Conservation (phyloP, 1,284 basidiomycete genomes). For the Xerocomus cyaneibrunnescens region DNA sequence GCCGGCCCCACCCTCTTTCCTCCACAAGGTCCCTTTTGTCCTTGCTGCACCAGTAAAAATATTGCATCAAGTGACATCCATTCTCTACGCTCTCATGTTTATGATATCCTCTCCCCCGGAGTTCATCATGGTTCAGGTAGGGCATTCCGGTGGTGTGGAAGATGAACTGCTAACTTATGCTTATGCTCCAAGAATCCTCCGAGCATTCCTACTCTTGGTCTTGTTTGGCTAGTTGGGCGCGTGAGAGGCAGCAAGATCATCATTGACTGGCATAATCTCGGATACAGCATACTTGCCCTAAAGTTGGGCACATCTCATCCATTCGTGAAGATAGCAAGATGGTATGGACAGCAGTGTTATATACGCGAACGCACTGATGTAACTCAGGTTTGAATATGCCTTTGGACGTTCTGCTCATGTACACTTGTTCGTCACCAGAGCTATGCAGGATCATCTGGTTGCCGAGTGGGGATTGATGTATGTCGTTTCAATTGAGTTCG, state of each 20-base stretch:
- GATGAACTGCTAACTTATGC: conserved; percentile 8
- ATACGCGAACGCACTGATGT: neutral
- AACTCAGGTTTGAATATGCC: conserved; percentile 70
- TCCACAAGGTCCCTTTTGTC: conserved; percentile 68
- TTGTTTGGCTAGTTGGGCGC: conserved; percentile 75
- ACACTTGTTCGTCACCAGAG: conserved; percentile 92
- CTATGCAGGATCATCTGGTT: conserved; percentile 75
- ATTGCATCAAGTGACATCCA: conserved; percentile 60
- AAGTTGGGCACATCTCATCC: conserved; percentile 67
- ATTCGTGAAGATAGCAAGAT: conserved; percentile 74
- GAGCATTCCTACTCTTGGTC: conserved; percentile 88
- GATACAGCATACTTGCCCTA: conserved; percentile 90
- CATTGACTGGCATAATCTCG: conserved; percentile 99
- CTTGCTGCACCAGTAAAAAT: conserved; percentile 83
- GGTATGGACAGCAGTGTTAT: conserved; percentile 43
- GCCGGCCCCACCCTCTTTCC: conserved; percentile 57
- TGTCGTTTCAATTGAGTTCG: conserved; percentile 33
- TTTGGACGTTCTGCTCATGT: conserved; percentile 84
- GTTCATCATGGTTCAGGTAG: conserved; percentile 87
- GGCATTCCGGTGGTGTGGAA: conserved; percentile 22
- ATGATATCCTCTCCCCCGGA: conserved; percentile 71
- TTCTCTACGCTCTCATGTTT: conserved; percentile 64
- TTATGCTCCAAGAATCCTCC: conserved; percentile 79
- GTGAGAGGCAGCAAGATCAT: conserved; percentile 81
- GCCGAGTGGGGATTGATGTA: conserved; percentile 78